Percentiles rank a stretch among this genome's conserved stretches.
These are phyloP conservation scores for Amylostereum areolatum DNA, from an alignment of 1,284 basidiomycete genomes.

Conservation along the genomic window DNA sequence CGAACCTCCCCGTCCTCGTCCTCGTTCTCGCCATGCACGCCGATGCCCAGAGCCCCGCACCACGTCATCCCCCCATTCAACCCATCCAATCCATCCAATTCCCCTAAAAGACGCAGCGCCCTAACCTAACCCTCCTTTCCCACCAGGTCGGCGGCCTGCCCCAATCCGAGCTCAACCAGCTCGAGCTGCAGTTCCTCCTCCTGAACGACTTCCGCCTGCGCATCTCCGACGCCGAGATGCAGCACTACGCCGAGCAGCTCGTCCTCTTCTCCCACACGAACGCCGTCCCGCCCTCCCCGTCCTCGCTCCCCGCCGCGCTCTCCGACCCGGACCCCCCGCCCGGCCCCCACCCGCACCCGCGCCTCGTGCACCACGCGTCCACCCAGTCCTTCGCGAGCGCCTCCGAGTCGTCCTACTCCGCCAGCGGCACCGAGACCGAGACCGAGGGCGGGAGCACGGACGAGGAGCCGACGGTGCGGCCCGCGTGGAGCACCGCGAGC, in stretches of 20 bases:
- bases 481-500: conserved; percentile 29
- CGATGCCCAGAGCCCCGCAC: too few relatives aligned
- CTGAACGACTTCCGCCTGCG: conserved; percentile 93
- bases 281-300: conserved; percentile 18
- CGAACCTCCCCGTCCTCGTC: too few relatives aligned
- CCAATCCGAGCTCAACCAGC: conserved; percentile 90
- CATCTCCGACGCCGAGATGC: conserved; percentile 89
- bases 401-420: background rate
- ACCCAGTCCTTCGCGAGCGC: conserved; percentile 30
- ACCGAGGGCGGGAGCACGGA: background rate
- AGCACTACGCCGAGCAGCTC: conserved; percentile 90
- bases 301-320: conserved; percentile 21
- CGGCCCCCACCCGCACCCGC: too few relatives aligned
- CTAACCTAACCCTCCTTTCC: too few relatives aligned
- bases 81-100: too few relatives aligned
- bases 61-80: too few relatives aligned
- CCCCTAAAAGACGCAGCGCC: too few relatives aligned
- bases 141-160: conserved; percentile 89
- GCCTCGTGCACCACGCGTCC: background rate
- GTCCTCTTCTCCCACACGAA: conserved; percentile 53
- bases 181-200: conserved; percentile 94
- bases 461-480: background rate
- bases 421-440: background rate
- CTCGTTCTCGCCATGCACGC: too few relatives aligned
- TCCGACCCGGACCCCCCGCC: conserved; percentile 57